These are phyloP conservation scores for Kockiozyma suomiensis DNA, from an alignment of 805 yeast genomes.

Conservation along the genomic window DNA sequence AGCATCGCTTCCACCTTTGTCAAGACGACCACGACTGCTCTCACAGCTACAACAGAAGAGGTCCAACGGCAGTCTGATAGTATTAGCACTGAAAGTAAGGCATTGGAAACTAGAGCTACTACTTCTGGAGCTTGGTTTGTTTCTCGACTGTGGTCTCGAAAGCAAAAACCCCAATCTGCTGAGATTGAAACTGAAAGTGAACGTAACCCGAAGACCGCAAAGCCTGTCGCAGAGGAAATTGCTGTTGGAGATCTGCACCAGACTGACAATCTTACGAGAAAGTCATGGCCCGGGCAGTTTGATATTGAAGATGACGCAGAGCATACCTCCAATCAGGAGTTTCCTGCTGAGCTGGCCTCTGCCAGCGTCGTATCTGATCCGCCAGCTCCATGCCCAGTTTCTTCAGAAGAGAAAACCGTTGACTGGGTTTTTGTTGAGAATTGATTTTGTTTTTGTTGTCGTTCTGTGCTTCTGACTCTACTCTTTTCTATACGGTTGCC, in stretches of 20 bases:
- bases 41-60: background rate
- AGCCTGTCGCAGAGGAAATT: background rate
- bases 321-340: background rate
- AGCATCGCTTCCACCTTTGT: slow-evolving; percentile 10
- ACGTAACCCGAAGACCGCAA: background rate
- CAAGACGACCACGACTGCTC: slow-evolving; percentile 6
- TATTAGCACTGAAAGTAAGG: background rate
- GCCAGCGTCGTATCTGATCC: background rate
- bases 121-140: slow-evolving; percentile 1
- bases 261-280: background rate
- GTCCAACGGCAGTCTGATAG: no score
- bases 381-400: background rate
- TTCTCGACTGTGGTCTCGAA: background rate
- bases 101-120: background rate
- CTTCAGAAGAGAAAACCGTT: background rate
- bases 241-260: background rate
- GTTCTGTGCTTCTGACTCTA: background rate
- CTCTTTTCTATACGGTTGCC: background rate
- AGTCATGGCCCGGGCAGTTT: slow-evolving; percentile 2
- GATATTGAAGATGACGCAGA: background rate
- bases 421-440: slow-evolving; percentile 6
- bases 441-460: background rate
- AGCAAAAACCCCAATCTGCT: background rate
- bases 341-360: background rate
- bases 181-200: background rate